Conservation (phyloP, 2,329 filamentous ascomycete species). For the Talaromyces albobiverticillius region DNA sequence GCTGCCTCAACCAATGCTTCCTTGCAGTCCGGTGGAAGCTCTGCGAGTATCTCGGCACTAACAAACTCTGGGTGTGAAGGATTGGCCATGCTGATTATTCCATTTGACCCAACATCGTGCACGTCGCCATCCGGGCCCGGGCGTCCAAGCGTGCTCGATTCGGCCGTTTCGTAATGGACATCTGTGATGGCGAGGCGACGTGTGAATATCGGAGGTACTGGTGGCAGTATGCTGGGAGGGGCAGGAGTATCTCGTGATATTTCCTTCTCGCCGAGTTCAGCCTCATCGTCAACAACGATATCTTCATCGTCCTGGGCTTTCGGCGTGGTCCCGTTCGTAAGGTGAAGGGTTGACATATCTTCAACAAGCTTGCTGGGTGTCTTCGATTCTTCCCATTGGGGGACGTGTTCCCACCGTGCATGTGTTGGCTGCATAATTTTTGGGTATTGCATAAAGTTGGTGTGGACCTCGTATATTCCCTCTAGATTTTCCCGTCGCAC, state of each 20-base stretch:
- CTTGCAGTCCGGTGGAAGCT: slow-evolving; percentile 56
- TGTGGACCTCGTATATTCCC: slow-evolving; percentile 91
- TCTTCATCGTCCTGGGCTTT: slow-evolving; percentile 18
- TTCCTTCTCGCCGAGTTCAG: too few species aligned
- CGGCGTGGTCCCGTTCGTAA: slow-evolving; percentile 28
- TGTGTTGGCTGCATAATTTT: slow-evolving; percentile 86
- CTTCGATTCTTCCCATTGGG: slow-evolving; percentile 38
- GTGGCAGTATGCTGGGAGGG: slow-evolving; percentile 45
- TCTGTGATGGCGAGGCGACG: slow-evolving; percentile 64
- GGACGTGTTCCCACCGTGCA: slow-evolving; percentile 73
- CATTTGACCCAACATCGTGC: slow-evolving; percentile 41
- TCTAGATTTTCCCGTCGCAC: slow-evolving; percentile 66
- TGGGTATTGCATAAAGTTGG: slow-evolving; percentile 86
- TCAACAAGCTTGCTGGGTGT: slow-evolving; percentile 28
- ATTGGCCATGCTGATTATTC: slow-evolving; percentile 35
- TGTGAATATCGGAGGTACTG: slow-evolving; percentile 56
- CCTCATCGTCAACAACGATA: slow-evolving; percentile 13
- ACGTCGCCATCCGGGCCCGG: slow-evolving; percentile 50
- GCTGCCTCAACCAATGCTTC: slow-evolving; percentile 68
- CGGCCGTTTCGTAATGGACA: slow-evolving; percentile 57
- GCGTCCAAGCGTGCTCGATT: slow-evolving; percentile 56
- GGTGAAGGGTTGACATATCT: slow-evolving; percentile 32
- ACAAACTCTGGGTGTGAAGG: slow-evolving; percentile 36
- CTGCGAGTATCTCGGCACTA: slow-evolving; percentile 39
- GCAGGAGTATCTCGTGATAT: slow-evolving; percentile 7